phyloP scores from a whole-genome alignment of 345 rosid genomes.

The Psidium guajava region DNA sequence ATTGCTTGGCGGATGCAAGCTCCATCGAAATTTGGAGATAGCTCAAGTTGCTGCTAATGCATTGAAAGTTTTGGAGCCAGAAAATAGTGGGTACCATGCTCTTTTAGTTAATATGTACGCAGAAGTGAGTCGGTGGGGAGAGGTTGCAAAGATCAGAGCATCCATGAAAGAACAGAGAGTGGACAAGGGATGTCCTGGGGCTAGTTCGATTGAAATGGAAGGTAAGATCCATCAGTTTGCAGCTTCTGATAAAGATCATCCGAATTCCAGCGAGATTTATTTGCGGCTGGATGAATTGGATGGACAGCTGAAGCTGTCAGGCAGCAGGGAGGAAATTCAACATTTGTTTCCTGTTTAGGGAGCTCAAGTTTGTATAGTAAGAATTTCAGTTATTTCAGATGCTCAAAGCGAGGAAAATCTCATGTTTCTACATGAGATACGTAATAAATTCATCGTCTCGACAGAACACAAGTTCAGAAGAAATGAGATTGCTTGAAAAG shows the following conservation, averaged over 20 bases:
- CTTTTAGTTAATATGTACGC: conserved; percentile 60
- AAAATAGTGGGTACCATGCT: conserved; percentile 41
- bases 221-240: conserved; percentile 39
- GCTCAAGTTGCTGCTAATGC: conserved; percentile 41
- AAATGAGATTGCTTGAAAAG: neutral
- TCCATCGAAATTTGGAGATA: conserved; percentile 50
- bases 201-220: conserved; percentile 58
- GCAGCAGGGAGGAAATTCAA: neutral
- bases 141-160: conserved; percentile 46
- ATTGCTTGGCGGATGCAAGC: conserved; percentile 54
- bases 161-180: conserved; percentile 28
- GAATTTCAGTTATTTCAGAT: neutral
- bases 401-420: neutral
- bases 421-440: neutral
- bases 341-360: neutral
- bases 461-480: neutral
- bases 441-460: neutral
- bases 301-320: conserved; percentile 29
- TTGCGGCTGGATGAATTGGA: conserved; percentile 36
- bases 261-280: conserved; percentile 32
- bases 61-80: conserved; percentile 53
- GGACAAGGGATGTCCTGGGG: conserved; percentile 54
- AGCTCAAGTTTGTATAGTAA: neutral
- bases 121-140: conserved; percentile 54
- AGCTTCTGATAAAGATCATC: conserved; percentile 52